A percentile compares a stretch with the other conserved stretches of the same genome.
These are phyloP conservation scores for Gymnopus androsaceus DNA, from an alignment of 1,284 basidiomycete species.

Conservation along the genomic window DNA sequence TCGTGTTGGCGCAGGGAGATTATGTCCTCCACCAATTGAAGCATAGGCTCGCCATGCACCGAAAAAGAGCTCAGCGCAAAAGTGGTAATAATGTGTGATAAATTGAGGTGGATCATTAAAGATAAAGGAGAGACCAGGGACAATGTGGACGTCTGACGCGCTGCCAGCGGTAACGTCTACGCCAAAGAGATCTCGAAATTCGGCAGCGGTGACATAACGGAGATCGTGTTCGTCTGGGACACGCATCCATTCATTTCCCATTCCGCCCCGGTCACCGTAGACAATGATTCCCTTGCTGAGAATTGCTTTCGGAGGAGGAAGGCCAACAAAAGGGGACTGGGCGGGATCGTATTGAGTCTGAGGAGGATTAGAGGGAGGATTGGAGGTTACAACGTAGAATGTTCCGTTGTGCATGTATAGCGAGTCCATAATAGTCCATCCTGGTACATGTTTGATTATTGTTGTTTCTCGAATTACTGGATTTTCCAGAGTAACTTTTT, in stretches of 20 bases:
- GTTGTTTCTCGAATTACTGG: conserved; percentile 33
- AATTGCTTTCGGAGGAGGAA: conserved; percentile 13
- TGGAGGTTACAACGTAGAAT: conserved; percentile 29
- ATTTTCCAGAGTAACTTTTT: conserved; percentile 40
- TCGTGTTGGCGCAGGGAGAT: conserved; percentile 71
- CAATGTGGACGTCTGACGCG: conserved; percentile 53
- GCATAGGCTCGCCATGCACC: conserved; percentile 89
- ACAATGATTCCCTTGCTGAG: conserved; percentile 20
- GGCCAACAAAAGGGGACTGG: background rate
- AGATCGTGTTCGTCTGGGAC: conserved; percentile 78
- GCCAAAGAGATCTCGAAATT: conserved; percentile 73
- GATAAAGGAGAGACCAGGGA: conserved; percentile 76
- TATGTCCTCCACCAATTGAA: conserved; percentile 65
- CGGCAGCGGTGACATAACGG: conserved; percentile 67
- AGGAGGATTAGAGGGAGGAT: conserved; percentile 13
- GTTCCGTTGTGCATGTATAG: conserved; percentile 31
- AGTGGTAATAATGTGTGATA: conserved; percentile 82
- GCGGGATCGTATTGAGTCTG: conserved; percentile 13
- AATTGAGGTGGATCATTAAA: conserved; percentile 85
- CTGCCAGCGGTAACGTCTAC: conserved; percentile 13
- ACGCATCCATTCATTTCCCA: conserved; percentile 47
- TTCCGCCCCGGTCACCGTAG: conserved; percentile 26
- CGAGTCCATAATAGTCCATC: conserved; percentile 29
- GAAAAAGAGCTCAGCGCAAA: conserved; percentile 86
- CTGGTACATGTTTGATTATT: background rate